Base-by-base conservation (phyloP, 2,329 filamentous ascomycete species). In the Sclerotinia minor region DNA sequence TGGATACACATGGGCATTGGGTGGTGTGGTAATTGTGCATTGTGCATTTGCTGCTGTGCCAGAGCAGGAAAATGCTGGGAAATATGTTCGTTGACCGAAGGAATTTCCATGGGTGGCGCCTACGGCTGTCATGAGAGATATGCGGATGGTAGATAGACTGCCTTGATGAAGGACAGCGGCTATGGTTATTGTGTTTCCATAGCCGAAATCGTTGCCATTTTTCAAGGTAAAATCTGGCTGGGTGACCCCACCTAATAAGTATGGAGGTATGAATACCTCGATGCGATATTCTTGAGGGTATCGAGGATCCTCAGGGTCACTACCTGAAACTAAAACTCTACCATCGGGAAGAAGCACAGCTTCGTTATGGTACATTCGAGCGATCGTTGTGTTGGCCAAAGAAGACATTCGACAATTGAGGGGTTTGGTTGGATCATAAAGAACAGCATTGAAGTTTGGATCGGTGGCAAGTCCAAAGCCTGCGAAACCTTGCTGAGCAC, bases 321-420 rank as follows among this genome's bases (percentile, higher is more conserved):
- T 77, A 5, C 79, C 80, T 2, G 84, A 83, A 26, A 89, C 82
- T 0, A 89, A 80, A 2, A 89, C 83, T 49, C 86, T 83, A 15
- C 87, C 87, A 72, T 89, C 86, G 32, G 86, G 84, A 26, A 89
- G 81, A 0, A 87, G 83, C 38, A 87, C 83, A 45, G 85, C 84
- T 75, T 89, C 87, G 41, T 85, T 87, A 77, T 89, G 87, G 75
- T 89, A 89, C 69, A 89, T 77, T 41, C 87, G 85, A 3, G 84
- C 83, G 52, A 89, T 83, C 2, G 85, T 87, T 2, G 86, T 88
- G 74, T 88, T 89, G 69, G 85, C 86, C 82, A 89, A 85, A 73
- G 88, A 77, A 7, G 82, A 87, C 75, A 89, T 85, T 68, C 87
- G 85, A 52, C 79, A 76, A 63, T 84, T 80, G 5, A 84, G 72